A percentile compares a stretch with the other conserved stretches of the same genome.
These are phyloP conservation scores for Pholiota microspora DNA, from an alignment of 768 basidiomycete species.

Conservation along the genomic window DNA sequence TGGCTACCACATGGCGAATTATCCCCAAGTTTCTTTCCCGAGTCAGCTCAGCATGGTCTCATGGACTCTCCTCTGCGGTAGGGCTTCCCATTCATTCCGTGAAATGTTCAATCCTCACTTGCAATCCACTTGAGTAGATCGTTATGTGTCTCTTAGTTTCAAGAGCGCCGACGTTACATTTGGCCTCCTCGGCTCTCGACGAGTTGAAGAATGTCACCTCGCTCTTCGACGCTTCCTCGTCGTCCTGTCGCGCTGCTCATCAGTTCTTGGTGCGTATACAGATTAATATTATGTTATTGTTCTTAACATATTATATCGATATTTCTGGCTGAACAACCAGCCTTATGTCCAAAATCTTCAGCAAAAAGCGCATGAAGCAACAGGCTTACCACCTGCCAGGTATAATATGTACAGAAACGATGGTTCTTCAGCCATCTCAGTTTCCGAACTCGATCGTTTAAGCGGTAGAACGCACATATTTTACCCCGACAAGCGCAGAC, in stretches of 20 bases:
- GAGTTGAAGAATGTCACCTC: conserved; percentile 44
- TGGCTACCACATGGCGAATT: conserved; percentile 40
- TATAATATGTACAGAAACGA: conserved; percentile 14
- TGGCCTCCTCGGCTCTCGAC: conserved; percentile 44
- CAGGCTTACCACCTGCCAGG: conserved; percentile 24
- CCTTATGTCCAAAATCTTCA: conserved; percentile 36
- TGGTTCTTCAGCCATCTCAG: conserved; percentile 24
- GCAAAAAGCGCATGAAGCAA: conserved; percentile 41
- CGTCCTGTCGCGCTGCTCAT: conserved; percentile 42
- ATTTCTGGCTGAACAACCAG: neutral
- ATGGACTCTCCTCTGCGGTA: conserved; percentile 63
- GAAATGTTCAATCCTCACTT: no score
- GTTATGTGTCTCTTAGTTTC: conserved; percentile 57
- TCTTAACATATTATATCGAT: neutral
- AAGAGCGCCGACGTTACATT: conserved; percentile 44
- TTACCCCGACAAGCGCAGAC: conserved; percentile 10
- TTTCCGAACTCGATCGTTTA: conserved; percentile 52
- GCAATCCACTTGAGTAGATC: conserved; percentile 35
- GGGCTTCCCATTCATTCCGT: conserved; percentile 29
- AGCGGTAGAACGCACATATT: conserved; percentile 46
- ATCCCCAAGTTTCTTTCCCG: conserved; percentile 43
- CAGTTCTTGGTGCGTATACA: conserved; percentile 37
- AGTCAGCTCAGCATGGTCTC: conserved; percentile 60
- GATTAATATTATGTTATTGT: neutral
- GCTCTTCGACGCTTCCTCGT: conserved; percentile 47